Evolutionary conservation across 345 rosid genomes (phyloP).

Genomic region (Boechera retrofracta): DNA sequence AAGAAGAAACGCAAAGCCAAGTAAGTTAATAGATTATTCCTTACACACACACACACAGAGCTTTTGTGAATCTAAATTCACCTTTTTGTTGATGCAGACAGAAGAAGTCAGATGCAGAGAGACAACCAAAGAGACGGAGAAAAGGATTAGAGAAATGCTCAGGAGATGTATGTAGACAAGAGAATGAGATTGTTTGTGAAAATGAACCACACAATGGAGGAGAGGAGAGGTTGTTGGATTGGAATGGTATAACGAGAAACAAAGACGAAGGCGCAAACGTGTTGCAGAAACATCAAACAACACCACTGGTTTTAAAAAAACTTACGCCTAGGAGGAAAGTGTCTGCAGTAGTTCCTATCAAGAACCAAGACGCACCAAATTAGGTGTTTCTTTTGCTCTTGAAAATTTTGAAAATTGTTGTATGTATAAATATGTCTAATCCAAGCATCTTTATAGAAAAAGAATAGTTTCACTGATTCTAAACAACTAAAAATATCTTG

Average conservation of each 20-base stretch:
- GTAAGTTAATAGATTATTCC: conserved; percentile 46
- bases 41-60: background rate
- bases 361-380: conserved; percentile 36
- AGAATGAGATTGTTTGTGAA: conserved; percentile 32
- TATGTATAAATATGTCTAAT: conserved; percentile 4
- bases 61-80: conserved; percentile 26
- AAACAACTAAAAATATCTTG: conserved; percentile 11
- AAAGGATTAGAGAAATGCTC: conserved; percentile 22
- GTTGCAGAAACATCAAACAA: conserved; percentile 27
- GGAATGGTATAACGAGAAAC: conserved; percentile 25
- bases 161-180: conserved; percentile 23
- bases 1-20: conserved; percentile 57
- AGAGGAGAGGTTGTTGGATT: conserved; percentile 28
- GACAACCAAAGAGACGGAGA: conserved; percentile 38
- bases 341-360: conserved; percentile 32
- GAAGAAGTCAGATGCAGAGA: conserved; percentile 38
- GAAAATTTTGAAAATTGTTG: conserved; percentile 22
- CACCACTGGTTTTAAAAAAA: conserved; percentile 34
- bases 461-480: conserved; percentile 1
- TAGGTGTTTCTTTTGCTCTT: conserved; percentile 31
- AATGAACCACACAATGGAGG: conserved; percentile 29
- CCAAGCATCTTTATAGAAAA: conserved; percentile 2
- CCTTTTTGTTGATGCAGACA: conserved; percentile 42
- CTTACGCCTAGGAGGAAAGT: conserved; percentile 43
- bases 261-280: conserved; percentile 21